Percentiles rank a stretch among this genome's conserved stretches.
Evolutionary conservation across 176 grass and related monocot genomes (phyloP).

Genomic region (Thinopyrum elongatum): DNA sequence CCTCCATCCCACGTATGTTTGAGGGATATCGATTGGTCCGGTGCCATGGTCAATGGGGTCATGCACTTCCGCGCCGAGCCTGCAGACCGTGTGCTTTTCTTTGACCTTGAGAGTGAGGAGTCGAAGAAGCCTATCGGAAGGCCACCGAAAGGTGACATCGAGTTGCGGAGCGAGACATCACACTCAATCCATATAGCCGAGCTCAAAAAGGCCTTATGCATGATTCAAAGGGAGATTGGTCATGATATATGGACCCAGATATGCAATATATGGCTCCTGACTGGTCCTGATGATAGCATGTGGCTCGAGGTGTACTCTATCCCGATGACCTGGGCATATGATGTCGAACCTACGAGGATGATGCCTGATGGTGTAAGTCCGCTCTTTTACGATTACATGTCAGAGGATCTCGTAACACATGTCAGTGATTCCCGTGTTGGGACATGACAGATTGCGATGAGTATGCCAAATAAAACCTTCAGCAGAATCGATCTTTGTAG

Average conservation of each 20-base stretch:
- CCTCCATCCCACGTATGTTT: background rate
- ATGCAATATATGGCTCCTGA: background rate
- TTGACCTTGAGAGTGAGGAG: background rate
- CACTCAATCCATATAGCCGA: background rate
- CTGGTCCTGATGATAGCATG: background rate
- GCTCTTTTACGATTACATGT: too few species aligned
- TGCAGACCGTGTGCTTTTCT: background rate
- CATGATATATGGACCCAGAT: background rate
- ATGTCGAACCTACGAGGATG: background rate
- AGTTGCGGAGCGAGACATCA: background rate
- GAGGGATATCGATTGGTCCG: background rate
- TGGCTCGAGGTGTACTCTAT: background rate
- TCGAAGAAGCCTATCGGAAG: background rate
- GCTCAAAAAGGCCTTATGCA: background rate
- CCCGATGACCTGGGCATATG: background rate
- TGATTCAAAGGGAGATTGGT: background rate
- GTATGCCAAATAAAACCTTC: too few species aligned
- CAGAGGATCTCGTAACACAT: too few species aligned
- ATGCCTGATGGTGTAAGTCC: background rate
- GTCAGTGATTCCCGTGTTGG: too few species aligned
- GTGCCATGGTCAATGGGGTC: background rate
- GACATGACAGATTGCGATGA: too few species aligned
- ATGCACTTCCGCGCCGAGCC: background rate
- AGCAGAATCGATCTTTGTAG: too few species aligned
- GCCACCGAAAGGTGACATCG: background rate